Evolutionary conservation across 345 rosid genomes (phyloP), one percentile per base, ranked within the genome.

Genomic region (Erucastrum elatum): DNA sequence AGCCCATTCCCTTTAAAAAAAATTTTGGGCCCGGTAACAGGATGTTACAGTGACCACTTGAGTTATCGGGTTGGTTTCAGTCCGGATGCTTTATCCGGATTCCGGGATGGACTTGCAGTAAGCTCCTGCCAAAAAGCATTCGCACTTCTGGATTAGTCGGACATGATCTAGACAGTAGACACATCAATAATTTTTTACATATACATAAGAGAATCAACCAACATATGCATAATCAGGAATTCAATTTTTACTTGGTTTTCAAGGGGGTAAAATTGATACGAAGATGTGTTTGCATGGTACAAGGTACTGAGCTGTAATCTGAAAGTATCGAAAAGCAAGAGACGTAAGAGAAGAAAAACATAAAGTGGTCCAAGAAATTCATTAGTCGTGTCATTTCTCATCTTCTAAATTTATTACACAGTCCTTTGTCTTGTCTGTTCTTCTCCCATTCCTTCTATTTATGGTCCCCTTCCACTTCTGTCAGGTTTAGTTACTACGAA

Each of bases 331-430:
- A 68, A 56, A 33, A 71, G 39, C 16, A 64, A 56, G 62, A 39
- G 67, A 25, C 30, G 74, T 61, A 33, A 39, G 4, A 44, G 49
- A 41, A 63, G 31, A 77, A 69, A 64, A 51, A 61, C 65, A 34
- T 70, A 56, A 41, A 10, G 81, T 77, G 81, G 81, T 71, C 76
- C 70, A 35, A 46, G 6, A 15, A 4, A 21, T 25, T 69, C 37
- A 69, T 15, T 69, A 77, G 37, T 34, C 21, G 31, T 61, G 44
- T 63, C 44, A 6, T 64, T 64, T 64, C 25, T n/a, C 44, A 30
- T 71, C 39, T 29, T 29, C 31, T 65, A n/a, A 37, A 61, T 65
- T 71, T 62, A 64, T 41, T 63, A 71, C 17, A 15, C 66, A 55
- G 35, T 9, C 68, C 62, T 61, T 9, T 46, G 68, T 70, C 74